These are phyloP conservation scores for Spizellomyces sp. DNA, from an alignment of 192 early-diverging fungal species.

Conservation along the genomic window DNA sequence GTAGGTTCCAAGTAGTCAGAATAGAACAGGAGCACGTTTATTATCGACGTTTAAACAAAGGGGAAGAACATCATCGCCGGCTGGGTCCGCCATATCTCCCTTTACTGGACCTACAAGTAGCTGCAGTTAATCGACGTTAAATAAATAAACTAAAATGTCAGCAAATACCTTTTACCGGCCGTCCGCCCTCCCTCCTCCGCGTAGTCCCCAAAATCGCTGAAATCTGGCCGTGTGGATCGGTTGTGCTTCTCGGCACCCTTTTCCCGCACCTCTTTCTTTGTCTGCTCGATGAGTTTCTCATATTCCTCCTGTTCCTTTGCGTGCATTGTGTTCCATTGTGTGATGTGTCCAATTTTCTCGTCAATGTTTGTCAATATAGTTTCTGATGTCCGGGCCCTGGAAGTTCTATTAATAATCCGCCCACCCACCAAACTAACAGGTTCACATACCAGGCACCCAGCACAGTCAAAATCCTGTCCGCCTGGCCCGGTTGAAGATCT, in stretches of 20 bases:
- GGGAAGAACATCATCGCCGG: too few relatives aligned
- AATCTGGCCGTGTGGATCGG: neutral
- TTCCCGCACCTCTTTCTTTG: constrained; percentile 33
- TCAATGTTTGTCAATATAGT: constrained; percentile 56
- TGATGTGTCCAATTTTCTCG: constrained; percentile 51
- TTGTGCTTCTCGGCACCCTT: neutral
- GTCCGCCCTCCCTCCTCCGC: neutral
- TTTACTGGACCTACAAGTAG: too few relatives aligned
- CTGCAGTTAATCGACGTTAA: too few relatives aligned
- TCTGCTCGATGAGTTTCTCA: constrained; percentile 35
- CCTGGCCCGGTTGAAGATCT: constrained; percentile 71
- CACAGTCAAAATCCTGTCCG: constrained; percentile 53
- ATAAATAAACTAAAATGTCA: too few relatives aligned
- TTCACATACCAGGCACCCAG: constrained; percentile 62
- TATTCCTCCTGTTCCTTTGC: constrained; percentile 32
- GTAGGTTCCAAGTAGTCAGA: too few relatives aligned
- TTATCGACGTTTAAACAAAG: too few relatives aligned
- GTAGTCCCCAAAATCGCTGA: neutral
- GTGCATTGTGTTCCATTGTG: constrained; percentile 25
- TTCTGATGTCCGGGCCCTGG: constrained; percentile 57
- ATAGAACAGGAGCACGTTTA: too few relatives aligned
- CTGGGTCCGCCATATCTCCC: too few relatives aligned
- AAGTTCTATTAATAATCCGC: too few relatives aligned
- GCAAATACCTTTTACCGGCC: neutral
- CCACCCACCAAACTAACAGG: neutral